Conservation (phyloP, 2,329 filamentous ascomycete genomes). For the Pyrenochaeta sp. region DNA sequence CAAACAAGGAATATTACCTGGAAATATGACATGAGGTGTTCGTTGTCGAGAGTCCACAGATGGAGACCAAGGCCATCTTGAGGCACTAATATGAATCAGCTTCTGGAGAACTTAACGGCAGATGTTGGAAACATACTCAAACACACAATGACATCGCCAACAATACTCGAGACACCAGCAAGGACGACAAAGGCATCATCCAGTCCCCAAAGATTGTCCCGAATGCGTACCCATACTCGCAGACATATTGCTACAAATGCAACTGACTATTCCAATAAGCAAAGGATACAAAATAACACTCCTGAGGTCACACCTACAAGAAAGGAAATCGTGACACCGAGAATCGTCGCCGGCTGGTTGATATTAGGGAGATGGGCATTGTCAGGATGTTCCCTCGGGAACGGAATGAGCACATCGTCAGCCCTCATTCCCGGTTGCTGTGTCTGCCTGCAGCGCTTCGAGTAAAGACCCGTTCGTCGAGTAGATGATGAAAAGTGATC, state of each 20-base stretch:
- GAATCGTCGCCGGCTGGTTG: slow-evolving; percentile 39
- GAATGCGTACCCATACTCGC: slow-evolving; percentile 40
- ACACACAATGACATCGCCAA: slow-evolving; percentile 39
- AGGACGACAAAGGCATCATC: slow-evolving; percentile 46
- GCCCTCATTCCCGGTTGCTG: slow-evolving; percentile 6
- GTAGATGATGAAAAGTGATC: no score
- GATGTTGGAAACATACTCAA: slow-evolving; percentile 31
- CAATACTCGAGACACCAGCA: slow-evolving; percentile 28
- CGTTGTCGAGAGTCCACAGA: slow-evolving; percentile 30
- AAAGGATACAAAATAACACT: no score
- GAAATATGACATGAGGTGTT: slow-evolving; percentile 33
- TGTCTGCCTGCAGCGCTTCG: slow-evolving; percentile 2
- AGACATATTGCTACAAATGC: slow-evolving; percentile 36
- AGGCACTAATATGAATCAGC: slow-evolving; percentile 35
- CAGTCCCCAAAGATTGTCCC: slow-evolving; percentile 42
- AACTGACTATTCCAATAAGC: slow-evolving; percentile 23
- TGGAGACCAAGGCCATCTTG: slow-evolving; percentile 43
- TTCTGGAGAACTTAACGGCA: background rate
- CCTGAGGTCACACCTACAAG: no score
- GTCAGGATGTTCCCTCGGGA: slow-evolving; percentile 28
- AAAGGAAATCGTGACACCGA: slow-evolving; percentile 36
- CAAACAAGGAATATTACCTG: slow-evolving; percentile 25
- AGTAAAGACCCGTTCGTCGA: no score
- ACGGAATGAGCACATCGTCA: background rate
- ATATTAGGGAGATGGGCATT: slow-evolving; percentile 37